Evolutionary conservation across 768 basidiomycete genomes (phyloP), one percentile per base, ranked within the genome.

Genomic region (Dacryopinax spathularia): DNA sequence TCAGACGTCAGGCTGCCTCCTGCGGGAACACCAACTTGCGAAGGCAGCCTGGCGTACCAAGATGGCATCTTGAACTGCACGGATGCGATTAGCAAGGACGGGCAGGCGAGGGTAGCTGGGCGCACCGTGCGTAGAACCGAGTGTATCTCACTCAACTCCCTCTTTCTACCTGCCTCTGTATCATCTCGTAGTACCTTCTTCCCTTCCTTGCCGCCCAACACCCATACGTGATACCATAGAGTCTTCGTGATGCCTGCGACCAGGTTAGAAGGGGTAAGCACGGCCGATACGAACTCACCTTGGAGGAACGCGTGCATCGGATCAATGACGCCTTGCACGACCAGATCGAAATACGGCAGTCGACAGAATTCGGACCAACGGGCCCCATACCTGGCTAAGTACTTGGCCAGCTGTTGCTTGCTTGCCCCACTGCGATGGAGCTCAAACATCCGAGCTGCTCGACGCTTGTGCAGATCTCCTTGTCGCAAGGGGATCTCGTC

Each of bases 261-360:
- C 3, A 4, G 5, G 18, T 56, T 7, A 56, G 25, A 5, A 18
- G 48, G 20, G 10, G 10, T 27, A 9, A 5, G 13, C 10, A 20
- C 2, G 13, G 18, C 3, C 29, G 31, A 56, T 3, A 2, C 25
- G 3, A 10, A 13, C 48, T 9, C 31, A 64, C 63, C 63, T 33
- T 35, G 33, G 10, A 64, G 60, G 15, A 64, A 34, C 12, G 35
- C 33, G 60, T 64, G 63, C 63, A 64, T 64, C 3, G 63, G 63
- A 37, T 64, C 63, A 25, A 64, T 35, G 12, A 61, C 60, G 1
- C n/a, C 36, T 37, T 37, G 36, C 16, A 22, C 25, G 35, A 61
- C 25, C 1, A 60, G 63, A 37, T 64, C 35, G 36, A 64, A 64
- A n/a, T 64, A 64, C 5, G 60, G 59, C 5, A 64, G 59, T 3